Evolutionary conservation across 371 early-diverging fungal species (phyloP).

Genomic region (Gilbertella persicaria): DNA sequence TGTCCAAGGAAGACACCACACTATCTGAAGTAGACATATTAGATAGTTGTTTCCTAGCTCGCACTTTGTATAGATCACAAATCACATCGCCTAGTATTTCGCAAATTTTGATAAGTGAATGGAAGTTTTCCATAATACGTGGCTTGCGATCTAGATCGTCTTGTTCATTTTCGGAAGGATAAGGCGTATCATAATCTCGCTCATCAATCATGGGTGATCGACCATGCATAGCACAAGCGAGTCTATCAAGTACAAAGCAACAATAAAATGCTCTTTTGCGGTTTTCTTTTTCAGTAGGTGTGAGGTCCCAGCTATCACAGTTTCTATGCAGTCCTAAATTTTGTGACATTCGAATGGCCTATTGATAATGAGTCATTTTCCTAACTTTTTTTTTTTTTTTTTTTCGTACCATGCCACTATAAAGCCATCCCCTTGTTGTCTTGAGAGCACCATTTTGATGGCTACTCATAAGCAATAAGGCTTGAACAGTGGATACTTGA

Average conservation of each 20-base stretch:
- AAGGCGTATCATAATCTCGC: slow-evolving; percentile 51
- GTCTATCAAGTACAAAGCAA: slow-evolving; percentile 62
- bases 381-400: neutral
- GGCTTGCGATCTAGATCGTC: slow-evolving; percentile 32
- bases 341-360: slow-evolving; percentile 66
- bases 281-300: slow-evolving; percentile 52
- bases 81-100: slow-evolving; percentile 47
- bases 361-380: neutral
- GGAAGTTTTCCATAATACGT: slow-evolving; percentile 44
- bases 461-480: slow-evolving; percentile 45
- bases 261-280: slow-evolving; percentile 64
- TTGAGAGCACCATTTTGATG: slow-evolving; percentile 52
- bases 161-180: slow-evolving; percentile 43
- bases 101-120: slow-evolving; percentile 42
- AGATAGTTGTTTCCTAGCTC: slow-evolving; percentile 38
- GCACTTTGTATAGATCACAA: slow-evolving; percentile 48
- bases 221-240: slow-evolving; percentile 55
- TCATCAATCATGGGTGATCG: slow-evolving; percentile 52
- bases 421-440: slow-evolving; percentile 48
- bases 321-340: slow-evolving; percentile 63
- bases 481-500: slow-evolving; percentile 42
- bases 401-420: slow-evolving; percentile 48
- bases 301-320: slow-evolving; percentile 52
- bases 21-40: slow-evolving; percentile 36
- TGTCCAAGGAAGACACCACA: slow-evolving; percentile 46